Evolutionary conservation across 768 basidiomycete species (phyloP).

Genomic region (Suillus luteus): DNA sequence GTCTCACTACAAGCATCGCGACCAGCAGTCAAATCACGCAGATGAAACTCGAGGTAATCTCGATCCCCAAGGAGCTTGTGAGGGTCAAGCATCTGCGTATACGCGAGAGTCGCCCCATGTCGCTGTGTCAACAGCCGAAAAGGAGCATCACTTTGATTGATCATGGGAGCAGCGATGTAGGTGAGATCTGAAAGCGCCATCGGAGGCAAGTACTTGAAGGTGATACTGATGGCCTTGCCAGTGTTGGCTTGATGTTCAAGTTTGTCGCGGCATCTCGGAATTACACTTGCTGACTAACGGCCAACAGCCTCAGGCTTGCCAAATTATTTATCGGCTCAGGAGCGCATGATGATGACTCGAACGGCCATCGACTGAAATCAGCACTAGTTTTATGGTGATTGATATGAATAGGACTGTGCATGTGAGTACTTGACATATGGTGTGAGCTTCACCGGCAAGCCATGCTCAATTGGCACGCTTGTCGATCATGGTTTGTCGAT

Average conservation of each 20-base stretch:
- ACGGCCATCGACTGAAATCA: not conserved
- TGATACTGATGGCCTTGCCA: not conserved
- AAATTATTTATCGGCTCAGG: not conserved
- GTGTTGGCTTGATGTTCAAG: too few species aligned
- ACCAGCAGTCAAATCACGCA: slow-evolving; percentile 49
- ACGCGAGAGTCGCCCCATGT: slow-evolving; percentile 67
- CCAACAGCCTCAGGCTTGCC: too few species aligned
- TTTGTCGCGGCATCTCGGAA: not conserved
- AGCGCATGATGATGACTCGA: too few species aligned
- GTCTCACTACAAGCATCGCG: not conserved
- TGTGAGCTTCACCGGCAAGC: not conserved
- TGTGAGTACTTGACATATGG: not conserved
- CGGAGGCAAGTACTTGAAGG: not conserved
- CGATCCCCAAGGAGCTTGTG: slow-evolving; percentile 60
- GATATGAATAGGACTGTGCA: not conserved
- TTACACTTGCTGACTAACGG: not conserved
- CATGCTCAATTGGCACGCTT: not conserved
- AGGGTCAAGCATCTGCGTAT: slow-evolving; percentile 78
- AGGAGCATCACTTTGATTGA: slow-evolving; percentile 78
- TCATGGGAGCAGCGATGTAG: slow-evolving; percentile 71
- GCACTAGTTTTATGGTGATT: not conserved
- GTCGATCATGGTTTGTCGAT: slow-evolving; percentile 1
- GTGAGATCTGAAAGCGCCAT: slow-evolving; percentile 25
- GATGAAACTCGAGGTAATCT: slow-evolving; percentile 65
- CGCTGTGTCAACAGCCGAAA: slow-evolving; percentile 63